Evolutionary conservation across 345 rosid species (phyloP).

Genomic region (Brassica carinata): DNA sequence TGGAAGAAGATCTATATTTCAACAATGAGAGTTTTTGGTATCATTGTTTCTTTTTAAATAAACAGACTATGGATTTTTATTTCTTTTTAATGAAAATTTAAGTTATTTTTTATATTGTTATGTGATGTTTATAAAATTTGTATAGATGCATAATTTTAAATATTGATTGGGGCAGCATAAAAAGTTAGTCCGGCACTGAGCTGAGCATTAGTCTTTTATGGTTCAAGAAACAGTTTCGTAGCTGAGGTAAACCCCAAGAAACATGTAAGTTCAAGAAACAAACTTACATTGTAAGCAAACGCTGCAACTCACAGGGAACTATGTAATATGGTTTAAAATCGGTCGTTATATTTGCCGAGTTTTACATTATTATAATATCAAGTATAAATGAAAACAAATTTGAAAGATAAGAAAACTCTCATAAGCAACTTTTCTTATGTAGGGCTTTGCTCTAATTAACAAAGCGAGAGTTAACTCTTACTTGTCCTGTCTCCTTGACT

Average conservation of each 20-base stretch:
- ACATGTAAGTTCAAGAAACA: not conserved
- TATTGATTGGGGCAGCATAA: too few relatives aligned
- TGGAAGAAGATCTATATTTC: too few relatives aligned
- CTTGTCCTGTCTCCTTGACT: constrained; percentile 63
- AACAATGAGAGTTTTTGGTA: too few relatives aligned
- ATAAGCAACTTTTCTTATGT: not conserved
- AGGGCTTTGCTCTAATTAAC: constrained; percentile 43
- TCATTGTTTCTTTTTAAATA: too few relatives aligned
- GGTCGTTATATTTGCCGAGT: constrained; percentile 10
- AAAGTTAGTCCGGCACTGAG: too few relatives aligned
- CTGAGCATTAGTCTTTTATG: constrained; percentile 55
- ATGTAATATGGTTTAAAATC: not conserved
- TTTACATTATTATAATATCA: constrained; percentile 22
- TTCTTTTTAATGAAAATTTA: too few relatives aligned
- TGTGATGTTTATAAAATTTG: too few relatives aligned
- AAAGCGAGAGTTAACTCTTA: constrained; percentile 54
- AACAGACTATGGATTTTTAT: too few relatives aligned
- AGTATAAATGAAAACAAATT: constrained; percentile 24
- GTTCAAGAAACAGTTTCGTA: constrained; percentile 65
- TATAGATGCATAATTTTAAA: too few relatives aligned
- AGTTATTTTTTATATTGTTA: too few relatives aligned
- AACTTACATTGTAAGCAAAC: not conserved
- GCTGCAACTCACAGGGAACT: not conserved
- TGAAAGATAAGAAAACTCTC: constrained; percentile 26
- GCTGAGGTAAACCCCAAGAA: constrained; percentile 59